Evolutionary conservation across 176 grass and related monocot genomes (phyloP).

Genomic region (Saccharum spontaneum): DNA sequence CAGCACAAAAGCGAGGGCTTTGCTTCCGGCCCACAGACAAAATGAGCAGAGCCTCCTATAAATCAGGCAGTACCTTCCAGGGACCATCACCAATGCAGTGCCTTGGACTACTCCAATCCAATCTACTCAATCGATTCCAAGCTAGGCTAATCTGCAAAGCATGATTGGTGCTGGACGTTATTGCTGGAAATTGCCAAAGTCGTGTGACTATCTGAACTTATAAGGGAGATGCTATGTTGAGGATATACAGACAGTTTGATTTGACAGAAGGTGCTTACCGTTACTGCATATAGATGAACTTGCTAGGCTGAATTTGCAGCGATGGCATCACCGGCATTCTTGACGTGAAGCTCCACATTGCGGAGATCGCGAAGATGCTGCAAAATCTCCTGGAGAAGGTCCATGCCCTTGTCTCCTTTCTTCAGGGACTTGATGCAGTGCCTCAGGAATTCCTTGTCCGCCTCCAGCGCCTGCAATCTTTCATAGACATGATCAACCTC

Average conservation of each 20-base stretch:
- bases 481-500: slow-evolving; percentile 85
- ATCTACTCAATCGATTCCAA: slow-evolving; percentile 9
- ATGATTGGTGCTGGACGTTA: slow-evolving; percentile 31
- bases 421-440: slow-evolving; percentile 93
- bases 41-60: slow-evolving; percentile 29
- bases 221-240: background rate
- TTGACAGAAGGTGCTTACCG: slow-evolving; percentile 25
- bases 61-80: slow-evolving; percentile 34
- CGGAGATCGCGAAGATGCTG: slow-evolving; percentile 90
- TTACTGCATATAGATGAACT: slow-evolving; percentile 11
- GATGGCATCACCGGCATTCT: slow-evolving; percentile 49
- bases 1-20: slow-evolving; percentile 31
- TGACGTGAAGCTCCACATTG: slow-evolving; percentile 70
- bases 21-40: slow-evolving; percentile 44
- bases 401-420: slow-evolving; percentile 80
- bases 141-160: slow-evolving; percentile 35
- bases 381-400: slow-evolving; percentile 92
- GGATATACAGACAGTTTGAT: background rate
- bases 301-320: slow-evolving; percentile 42
- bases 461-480: slow-evolving; percentile 82
- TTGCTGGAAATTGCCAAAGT: background rate
- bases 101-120: slow-evolving; percentile 24
- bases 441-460: slow-evolving; percentile 93
- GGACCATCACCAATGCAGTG: slow-evolving; percentile 31
- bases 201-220: slow-evolving; percentile 19